Base-by-base conservation (phyloP, 108 stramenopile species). In the Nitzschia sp. region DNA sequence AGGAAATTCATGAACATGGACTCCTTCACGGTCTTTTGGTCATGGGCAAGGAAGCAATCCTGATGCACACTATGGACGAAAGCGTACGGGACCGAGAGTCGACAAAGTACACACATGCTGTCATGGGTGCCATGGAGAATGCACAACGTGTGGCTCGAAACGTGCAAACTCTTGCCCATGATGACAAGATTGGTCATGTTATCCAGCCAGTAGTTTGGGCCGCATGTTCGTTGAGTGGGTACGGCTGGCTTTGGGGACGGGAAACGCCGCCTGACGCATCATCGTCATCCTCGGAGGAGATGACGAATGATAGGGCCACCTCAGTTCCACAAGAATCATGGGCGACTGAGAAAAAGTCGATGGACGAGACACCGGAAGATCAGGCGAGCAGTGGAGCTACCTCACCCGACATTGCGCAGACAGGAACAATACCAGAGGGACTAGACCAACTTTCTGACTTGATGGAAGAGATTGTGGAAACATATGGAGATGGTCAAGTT, bases 1-100 rank as follows among this genome's bases (percentile, higher is more conserved):
- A 36, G 2, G 73, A 75, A 28, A 48, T 78, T 32, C 58, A 57
- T 52, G 30, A 75, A 34, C 50, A 75, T 33, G 77, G 77, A 34
- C 35, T 63, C 17, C 46, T 69, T 21, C 76, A 74, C 53, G 80
- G 80, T 45, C 22, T 64, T 6, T 15, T 25, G 15, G 53, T 73
- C 11, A 32, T 80, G 56, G 53, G 34, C 16, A 63, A 63, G 26
- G 75, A 80, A 53, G 55, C 55, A 3, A 56, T 56, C 13, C 55
- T 56, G n/a, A 21, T 64, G 27, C 63, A 56, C 17, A 31, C 55
- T 30, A 6, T 28, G 5, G 38, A 32, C 38, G 8, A 54, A 25
- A 59, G 34, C 38, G 33, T 21, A 35, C 26, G 23, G 45, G 59
- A 50, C 5, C 63, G 30, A 31, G 38, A 41, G 44, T 2, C 50